phyloP scores from a whole-genome alignment of 1,284 basidiomycete genomes.

The Phellinidium pouzarii region DNA sequence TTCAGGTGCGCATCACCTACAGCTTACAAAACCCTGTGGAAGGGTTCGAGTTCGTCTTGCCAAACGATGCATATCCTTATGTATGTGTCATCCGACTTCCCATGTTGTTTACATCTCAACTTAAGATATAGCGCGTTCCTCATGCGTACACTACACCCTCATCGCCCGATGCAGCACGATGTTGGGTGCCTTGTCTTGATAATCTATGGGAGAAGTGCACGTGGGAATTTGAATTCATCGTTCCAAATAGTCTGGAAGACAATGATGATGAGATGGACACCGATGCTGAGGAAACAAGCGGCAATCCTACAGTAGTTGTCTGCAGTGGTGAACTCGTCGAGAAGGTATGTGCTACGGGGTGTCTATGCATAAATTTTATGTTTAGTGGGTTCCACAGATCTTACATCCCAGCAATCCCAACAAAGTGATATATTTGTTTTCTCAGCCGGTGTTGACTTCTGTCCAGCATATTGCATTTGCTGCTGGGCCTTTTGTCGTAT shows the following conservation, averaged over 20 bases:
- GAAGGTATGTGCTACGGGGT: slow-evolving; percentile 48
- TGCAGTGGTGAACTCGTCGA: slow-evolving; percentile 93
- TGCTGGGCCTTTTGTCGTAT: slow-evolving; percentile 87
- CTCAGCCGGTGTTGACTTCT: slow-evolving; percentile 83
- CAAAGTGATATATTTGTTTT: slow-evolving; percentile 93
- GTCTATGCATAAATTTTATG: slow-evolving; percentile 19
- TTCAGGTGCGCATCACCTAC: slow-evolving; percentile 74
- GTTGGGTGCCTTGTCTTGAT: slow-evolving; percentile 97
- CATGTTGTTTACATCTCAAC: slow-evolving; percentile 21
- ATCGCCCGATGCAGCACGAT: slow-evolving; percentile 84
- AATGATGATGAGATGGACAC: slow-evolving; percentile 43
- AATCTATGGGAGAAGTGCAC: slow-evolving; percentile 95
- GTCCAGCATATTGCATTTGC: slow-evolving; percentile 96
- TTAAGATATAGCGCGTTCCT: slow-evolving; percentile 65
- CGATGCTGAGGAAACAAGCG: slow-evolving; percentile 46
- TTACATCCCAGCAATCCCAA: slow-evolving; percentile 90
- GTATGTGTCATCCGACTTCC: slow-evolving; percentile 44
- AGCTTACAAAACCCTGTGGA: slow-evolving; percentile 75
- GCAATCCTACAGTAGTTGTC: slow-evolving; percentile 77
- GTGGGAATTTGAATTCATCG: slow-evolving; percentile 97
- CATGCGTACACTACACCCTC: slow-evolving; percentile 91
- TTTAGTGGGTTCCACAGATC: slow-evolving; percentile 46
- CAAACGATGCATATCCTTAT: slow-evolving; percentile 76
- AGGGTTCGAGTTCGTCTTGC: slow-evolving; percentile 82
- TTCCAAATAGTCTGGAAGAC: slow-evolving; percentile 81